These are phyloP conservation scores for Paxillus ammoniavirescens DNA, from an alignment of 768 basidiomycete genomes.

Conservation along the genomic window DNA sequence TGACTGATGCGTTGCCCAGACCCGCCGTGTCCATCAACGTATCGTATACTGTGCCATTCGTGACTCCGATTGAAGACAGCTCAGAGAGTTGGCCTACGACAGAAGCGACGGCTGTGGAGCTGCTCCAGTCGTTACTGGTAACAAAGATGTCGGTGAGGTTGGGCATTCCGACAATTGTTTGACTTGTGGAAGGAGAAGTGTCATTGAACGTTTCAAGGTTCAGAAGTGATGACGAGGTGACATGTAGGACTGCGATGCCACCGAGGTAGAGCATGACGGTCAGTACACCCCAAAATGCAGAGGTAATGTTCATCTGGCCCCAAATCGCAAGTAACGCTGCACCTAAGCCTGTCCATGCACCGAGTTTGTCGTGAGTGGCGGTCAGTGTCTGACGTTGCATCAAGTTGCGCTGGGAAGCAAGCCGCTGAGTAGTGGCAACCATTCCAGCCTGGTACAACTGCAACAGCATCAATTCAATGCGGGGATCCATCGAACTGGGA, in stretches of 20 bases:
- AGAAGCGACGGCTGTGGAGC: background rate
- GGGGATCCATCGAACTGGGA: too few relatives aligned
- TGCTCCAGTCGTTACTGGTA: background rate
- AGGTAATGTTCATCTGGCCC: background rate
- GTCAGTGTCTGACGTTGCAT: conserved; percentile 12
- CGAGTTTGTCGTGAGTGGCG: conserved; percentile 10
- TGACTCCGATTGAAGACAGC: background rate
- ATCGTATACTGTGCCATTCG: conserved; percentile 3
- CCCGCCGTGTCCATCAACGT: background rate
- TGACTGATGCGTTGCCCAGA: background rate
- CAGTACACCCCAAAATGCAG: background rate
- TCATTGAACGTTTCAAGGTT: conserved; percentile 2
- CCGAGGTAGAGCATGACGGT: conserved; percentile 4
- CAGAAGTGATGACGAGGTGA: conserved; percentile 7
- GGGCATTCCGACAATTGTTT: background rate
- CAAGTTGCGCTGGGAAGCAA: conserved; percentile 8
- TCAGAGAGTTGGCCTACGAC: background rate
- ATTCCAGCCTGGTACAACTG: conserved; percentile 12
- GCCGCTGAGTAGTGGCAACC: conserved; percentile 12
- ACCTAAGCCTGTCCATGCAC: conserved; percentile 19
- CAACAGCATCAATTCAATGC: background rate
- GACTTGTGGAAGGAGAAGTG: background rate
- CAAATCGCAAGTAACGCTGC: conserved; percentile 5
- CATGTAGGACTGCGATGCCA: conserved; percentile 1
- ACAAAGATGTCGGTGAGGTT: background rate